Conservation (phyloP, 352 stramenopile species). For the Globisporangium heterothallicum region DNA sequence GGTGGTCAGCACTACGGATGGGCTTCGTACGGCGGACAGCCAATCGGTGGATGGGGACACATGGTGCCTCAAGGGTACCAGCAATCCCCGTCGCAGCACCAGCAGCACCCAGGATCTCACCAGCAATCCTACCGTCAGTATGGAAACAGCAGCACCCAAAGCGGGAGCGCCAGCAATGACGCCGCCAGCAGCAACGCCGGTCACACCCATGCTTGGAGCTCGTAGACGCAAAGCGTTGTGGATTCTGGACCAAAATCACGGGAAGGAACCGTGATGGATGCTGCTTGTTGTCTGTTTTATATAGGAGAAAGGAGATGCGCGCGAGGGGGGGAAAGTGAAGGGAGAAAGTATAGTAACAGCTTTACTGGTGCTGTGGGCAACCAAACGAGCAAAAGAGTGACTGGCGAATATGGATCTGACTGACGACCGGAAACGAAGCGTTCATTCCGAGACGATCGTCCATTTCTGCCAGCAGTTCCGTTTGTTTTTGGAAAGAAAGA, state of each 20-base stretch:
- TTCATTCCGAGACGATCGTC: constrained; percentile 16
- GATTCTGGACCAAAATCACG: constrained; percentile 18
- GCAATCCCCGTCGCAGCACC: constrained; percentile 57
- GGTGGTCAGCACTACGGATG: constrained; percentile 75
- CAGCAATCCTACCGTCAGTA: constrained; percentile 82
- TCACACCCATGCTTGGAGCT: constrained; percentile 67
- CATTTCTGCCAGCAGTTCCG: not conserved
- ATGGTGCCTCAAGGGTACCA: constrained; percentile 85
- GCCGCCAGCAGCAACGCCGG: constrained; percentile 31
- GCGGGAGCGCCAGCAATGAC: constrained; percentile 38
- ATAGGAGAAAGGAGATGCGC: constrained; percentile 11
- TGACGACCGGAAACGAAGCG: constrained; percentile 27
- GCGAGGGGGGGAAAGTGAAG: constrained; percentile 5
- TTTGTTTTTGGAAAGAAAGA: constrained; percentile 1
- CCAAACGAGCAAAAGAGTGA: constrained; percentile 13
- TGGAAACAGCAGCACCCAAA: constrained; percentile 46
- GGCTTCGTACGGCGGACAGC: constrained; percentile 70
- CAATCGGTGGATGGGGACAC: constrained; percentile 71
- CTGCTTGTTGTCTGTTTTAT: constrained; percentile 7
- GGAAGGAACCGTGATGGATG: constrained; percentile 24
- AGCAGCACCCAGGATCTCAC: constrained; percentile 55
- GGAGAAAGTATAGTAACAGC: constrained; percentile 17
- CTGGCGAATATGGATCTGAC: constrained; percentile 17
- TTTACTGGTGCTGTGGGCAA: constrained; percentile 15
- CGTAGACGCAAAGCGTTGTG: constrained; percentile 29